Conservation (phyloP, 495 filamentous ascomycete genomes). For the Neurospora sp. region DNA sequence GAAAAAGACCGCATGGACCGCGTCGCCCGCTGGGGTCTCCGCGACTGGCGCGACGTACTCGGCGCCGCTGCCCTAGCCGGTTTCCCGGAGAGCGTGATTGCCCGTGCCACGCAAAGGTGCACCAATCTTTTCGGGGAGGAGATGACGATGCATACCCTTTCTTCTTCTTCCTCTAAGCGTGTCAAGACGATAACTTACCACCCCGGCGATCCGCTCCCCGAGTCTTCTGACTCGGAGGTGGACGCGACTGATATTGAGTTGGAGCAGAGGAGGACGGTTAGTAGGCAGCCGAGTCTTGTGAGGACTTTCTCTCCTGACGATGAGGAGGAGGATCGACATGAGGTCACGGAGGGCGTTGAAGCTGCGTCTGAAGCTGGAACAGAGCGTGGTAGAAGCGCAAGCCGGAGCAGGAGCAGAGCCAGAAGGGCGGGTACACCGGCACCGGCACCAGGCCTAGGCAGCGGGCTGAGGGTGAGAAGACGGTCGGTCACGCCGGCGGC, state of each 20-base stretch:
- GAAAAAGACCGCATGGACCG: slow-evolving; percentile 1
- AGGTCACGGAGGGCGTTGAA: no score
- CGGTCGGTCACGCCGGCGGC: background rate
- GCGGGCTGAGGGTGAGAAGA: background rate
- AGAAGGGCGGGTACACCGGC: background rate
- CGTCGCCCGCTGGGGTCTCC: slow-evolving; percentile 30
- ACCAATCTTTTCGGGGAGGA: slow-evolving; percentile 56
- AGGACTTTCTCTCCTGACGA: background rate
- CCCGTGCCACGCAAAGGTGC: slow-evolving; percentile 58
- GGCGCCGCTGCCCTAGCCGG: slow-evolving; percentile 62
- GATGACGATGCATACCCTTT: slow-evolving; percentile 48
- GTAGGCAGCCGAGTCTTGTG: slow-evolving; percentile 11
- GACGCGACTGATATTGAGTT: slow-evolving; percentile 1
- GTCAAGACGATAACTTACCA: slow-evolving; percentile 16
- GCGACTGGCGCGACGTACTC: slow-evolving; percentile 75
- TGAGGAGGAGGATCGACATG: background rate
- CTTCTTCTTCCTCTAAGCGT: slow-evolving; percentile 1
- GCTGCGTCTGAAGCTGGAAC: background rate
- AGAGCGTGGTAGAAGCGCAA: background rate
- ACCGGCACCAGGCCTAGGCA: background rate
- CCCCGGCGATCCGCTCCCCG: slow-evolving; percentile 20
- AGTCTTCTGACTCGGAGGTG: slow-evolving; percentile 28
- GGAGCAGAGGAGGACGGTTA: slow-evolving; percentile 8
- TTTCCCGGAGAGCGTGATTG: slow-evolving; percentile 49
- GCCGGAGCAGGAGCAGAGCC: slow-evolving; percentile 1